A percentile compares a stretch with the other conserved stretches of the same genome.
Evolutionary conservation across 495 filamentous ascomycete genomes (phyloP).

Genomic region (Penicillium arizonense): DNA sequence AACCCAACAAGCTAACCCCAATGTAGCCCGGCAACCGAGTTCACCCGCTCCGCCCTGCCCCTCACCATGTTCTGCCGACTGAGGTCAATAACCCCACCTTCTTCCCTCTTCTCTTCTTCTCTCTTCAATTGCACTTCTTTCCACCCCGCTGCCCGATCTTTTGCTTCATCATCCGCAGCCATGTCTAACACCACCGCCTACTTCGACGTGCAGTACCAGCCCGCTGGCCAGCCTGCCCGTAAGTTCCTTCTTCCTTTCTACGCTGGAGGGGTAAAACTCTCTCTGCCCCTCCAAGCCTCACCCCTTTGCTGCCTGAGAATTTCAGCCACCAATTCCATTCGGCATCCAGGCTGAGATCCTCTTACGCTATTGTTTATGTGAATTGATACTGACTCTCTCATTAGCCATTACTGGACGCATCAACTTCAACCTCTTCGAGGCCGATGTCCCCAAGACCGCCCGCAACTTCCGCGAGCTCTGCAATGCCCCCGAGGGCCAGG

Average conservation of each 20-base stretch:
- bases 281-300: slow-evolving; percentile 12
- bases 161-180: slow-evolving; percentile 57
- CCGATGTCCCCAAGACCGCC: slow-evolving; percentile 86
- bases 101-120: slow-evolving; percentile 46
- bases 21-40: slow-evolving; percentile 27
- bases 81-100: slow-evolving; percentile 49
- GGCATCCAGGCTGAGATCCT: neutral
- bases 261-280: slow-evolving; percentile 14
- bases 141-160: slow-evolving; percentile 49
- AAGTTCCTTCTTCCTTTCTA: slow-evolving; percentile 35
- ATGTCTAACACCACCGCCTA: slow-evolving; percentile 64
- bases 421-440: slow-evolving; percentile 87
- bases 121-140: slow-evolving; percentile 46
- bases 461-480: slow-evolving; percentile 96
- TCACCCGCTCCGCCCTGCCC: slow-evolving; percentile 39
- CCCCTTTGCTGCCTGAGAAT: slow-evolving; percentile 2
- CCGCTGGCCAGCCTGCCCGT: slow-evolving; percentile 59
- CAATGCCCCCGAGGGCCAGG: slow-evolving; percentile 84
- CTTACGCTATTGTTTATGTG: neutral
- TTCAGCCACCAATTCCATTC: neutral
- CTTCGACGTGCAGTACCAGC: slow-evolving; percentile 64
- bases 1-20: slow-evolving; percentile 26
- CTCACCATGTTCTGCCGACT: slow-evolving; percentile 53
- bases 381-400: slow-evolving; percentile 14
- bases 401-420: slow-evolving; percentile 76